These are phyloP conservation scores for Colletotrichum simmondsii DNA, from an alignment of 2,329 filamentous ascomycete genomes.

Conservation along the genomic window DNA sequence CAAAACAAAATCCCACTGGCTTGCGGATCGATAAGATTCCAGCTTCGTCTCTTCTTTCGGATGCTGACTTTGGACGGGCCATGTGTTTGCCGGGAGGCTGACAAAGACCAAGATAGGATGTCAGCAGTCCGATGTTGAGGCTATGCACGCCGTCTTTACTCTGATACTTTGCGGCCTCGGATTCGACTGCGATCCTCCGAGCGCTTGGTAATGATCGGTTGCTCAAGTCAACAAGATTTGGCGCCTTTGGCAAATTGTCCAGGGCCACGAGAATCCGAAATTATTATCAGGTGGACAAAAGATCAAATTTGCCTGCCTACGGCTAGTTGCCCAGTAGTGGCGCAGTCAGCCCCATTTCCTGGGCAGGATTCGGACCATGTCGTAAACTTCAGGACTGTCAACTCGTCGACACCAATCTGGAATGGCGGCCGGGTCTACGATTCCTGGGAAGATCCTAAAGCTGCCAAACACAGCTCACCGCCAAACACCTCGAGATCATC, in stretches of 20 bases:
- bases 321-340: conserved; percentile 7
- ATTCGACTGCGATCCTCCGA: neutral
- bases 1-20: neutral
- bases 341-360: neutral
- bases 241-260: neutral
- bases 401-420: neutral
- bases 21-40: neutral
- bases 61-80: conserved; percentile 16
- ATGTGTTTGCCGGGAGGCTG: neutral
- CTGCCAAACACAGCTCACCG: neutral
- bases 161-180: neutral
- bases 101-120: neutral
- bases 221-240: neutral
- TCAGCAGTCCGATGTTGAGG: conserved; percentile 7
- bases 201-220: neutral
- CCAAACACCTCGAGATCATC: neutral
- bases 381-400: neutral
- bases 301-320: conserved; percentile 3
- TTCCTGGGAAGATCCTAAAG: neutral
- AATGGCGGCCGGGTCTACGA: neutral
- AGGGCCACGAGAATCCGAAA: neutral
- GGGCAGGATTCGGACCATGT: conserved; percentile 4
- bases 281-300: neutral
- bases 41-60: neutral
- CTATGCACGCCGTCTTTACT: neutral